phyloP scores from a whole-genome alignment of 2,329 filamentous ascomycete genomes.

The Xylariaceae sp. region DNA sequence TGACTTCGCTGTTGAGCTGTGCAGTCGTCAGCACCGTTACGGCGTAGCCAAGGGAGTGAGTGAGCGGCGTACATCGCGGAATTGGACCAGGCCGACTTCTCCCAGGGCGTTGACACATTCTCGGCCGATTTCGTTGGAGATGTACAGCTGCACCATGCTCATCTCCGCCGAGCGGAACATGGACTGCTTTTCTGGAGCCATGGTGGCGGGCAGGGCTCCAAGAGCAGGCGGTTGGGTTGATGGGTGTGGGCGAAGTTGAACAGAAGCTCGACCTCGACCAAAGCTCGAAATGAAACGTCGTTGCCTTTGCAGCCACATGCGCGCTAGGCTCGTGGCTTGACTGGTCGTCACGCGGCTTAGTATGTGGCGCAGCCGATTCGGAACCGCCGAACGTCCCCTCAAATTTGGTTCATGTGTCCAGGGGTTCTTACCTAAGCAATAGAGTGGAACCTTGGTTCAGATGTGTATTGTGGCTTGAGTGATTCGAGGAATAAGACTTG shows the following conservation, averaged over 20 bases:
- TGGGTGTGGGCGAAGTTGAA: slow-evolving; percentile 13
- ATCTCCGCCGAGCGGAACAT: slow-evolving; percentile 99
- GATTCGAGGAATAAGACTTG: too few species aligned
- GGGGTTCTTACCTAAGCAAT: too few species aligned
- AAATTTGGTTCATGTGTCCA: too few species aligned
- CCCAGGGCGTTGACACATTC: slow-evolving; percentile 95
- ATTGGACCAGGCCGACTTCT: slow-evolving; percentile 93
- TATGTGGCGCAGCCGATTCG: slow-evolving; percentile 1
- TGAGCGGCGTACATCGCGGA: slow-evolving; percentile 71
- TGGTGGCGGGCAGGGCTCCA: slow-evolving; percentile 29
- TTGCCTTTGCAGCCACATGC: slow-evolving; percentile 11
- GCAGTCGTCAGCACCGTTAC: slow-evolving; percentile 11
- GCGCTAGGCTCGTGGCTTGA: neutral
- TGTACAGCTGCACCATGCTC: slow-evolving; percentile 99
- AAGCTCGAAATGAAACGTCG: slow-evolving; percentile 12
- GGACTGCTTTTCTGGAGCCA: slow-evolving; percentile 71
- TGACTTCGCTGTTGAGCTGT: slow-evolving; percentile 86
- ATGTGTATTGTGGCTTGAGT: too few species aligned
- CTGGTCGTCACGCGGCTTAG: neutral
- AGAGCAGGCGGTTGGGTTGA: slow-evolving; percentile 11
- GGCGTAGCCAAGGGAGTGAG: slow-evolving; percentile 2
- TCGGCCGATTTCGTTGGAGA: slow-evolving; percentile 96
- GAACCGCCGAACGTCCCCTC: too few species aligned
- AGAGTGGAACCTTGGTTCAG: too few species aligned
- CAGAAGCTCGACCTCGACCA: slow-evolving; percentile 9